Base-by-base conservation (phyloP, 495 filamentous ascomycete genomes). In the Xylaria nigripes region DNA sequence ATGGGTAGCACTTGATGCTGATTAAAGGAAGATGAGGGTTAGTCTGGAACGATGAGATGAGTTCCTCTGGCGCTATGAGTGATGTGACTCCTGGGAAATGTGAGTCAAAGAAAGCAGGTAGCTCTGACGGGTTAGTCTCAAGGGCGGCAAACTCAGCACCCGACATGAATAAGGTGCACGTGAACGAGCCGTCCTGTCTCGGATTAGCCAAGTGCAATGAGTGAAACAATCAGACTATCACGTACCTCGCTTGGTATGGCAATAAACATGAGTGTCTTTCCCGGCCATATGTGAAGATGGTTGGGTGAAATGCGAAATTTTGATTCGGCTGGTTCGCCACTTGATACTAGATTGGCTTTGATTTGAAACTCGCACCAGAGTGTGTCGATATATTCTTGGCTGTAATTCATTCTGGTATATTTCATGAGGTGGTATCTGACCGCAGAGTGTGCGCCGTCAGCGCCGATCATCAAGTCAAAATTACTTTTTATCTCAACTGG, bases 281-380 rank as follows among this genome's bases (percentile, higher is more conserved):
- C 89, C 1, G 93, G 93, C 93, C 93, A 99, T 70, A 99, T 99
- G 67, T 99, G 93, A 1, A 99, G 78, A 62, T 97, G 89, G 65
- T 95, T 86, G 15, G 89, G 88, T 0, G 87, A 89, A 50, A 96
- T 87, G 27, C 73, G 73, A 66, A 91, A 99, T 56, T 73, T 78
- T 24, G 78, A 76, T 10, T 76, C 72, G 19, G 70, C 57, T 13
- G 75, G 64, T 0, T 75, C 70, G 23, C 57, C 54, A 4, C 58
- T 41, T 2, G 53, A 21, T 5, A 46, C 56, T 21, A 64, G 54
- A 30, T 60, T 66, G 3, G 73, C 63, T 1, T 79, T 73, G 54
- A 99, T 92, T 40, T 82, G 84, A 66, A 96, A 96, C 60, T 99
- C 94, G 72, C 93, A 96, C 93, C 93, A 99, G 8, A 97, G 72